Evolutionary conservation across 2,329 filamentous ascomycete species (phyloP).

Genomic region (Penicillium sp.): DNA sequence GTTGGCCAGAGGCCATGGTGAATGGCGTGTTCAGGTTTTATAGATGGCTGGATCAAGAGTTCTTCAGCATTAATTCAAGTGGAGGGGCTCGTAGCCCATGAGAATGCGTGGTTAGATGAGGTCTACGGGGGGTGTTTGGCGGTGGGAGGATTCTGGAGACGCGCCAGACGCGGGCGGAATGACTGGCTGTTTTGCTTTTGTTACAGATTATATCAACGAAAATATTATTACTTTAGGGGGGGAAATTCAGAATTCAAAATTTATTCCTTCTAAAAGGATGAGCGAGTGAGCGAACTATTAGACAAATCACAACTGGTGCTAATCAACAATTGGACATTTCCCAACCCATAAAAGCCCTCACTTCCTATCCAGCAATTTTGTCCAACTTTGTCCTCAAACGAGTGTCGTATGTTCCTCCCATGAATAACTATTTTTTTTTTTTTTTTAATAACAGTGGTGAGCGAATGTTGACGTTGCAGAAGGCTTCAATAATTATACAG

Average conservation of each 20-base stretch:
- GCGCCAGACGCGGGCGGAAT: slow-evolving; percentile 25
- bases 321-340: not conserved
- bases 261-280: not conserved
- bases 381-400: not conserved
- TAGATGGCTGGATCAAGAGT: not conserved
- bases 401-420: not conserved
- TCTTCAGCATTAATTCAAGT: not conserved
- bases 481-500: not conserved
- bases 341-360: not conserved
- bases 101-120: slow-evolving; percentile 8
- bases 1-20: slow-evolving; percentile 53
- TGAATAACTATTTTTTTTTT: no score
- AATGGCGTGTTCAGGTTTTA: slow-evolving; percentile 9
- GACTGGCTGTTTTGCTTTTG: not conserved
- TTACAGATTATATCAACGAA: not conserved
- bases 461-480: not conserved
- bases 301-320: not conserved
- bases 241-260: not conserved
- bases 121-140: slow-evolving; percentile 12
- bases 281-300: not conserved
- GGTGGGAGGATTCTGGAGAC: slow-evolving; percentile 25
- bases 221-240: not conserved
- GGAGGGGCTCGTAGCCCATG: slow-evolving; percentile 13
- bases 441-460: not conserved
- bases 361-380: not conserved